Evolutionary conservation across 768 basidiomycete species (phyloP).

Genomic region (Pleurotus salmoneostramineus): DNA sequence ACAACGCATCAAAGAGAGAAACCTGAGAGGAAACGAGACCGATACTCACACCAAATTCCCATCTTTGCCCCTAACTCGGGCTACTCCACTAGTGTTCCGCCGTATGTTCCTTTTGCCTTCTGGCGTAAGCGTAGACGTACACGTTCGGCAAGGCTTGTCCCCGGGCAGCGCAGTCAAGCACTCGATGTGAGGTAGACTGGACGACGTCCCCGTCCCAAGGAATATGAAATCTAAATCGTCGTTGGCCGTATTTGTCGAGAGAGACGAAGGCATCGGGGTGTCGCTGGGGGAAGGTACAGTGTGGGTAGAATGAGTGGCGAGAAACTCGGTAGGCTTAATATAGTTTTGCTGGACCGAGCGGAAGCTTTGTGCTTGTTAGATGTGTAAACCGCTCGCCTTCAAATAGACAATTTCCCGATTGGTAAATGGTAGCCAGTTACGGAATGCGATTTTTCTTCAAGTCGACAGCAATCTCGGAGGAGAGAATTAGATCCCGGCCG

Average conservation of each 20-base stretch:
- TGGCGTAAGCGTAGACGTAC: constrained; percentile 60
- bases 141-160: constrained; percentile 51
- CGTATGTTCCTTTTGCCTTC: constrained; percentile 82
- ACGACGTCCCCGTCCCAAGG: constrained; percentile 81
- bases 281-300: no score
- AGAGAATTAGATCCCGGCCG: not conserved
- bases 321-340: not conserved
- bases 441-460: constrained; percentile 3
- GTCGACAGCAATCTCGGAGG: constrained; percentile 3
- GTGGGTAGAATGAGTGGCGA: no score
- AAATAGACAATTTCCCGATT: not conserved
- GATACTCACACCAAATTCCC: constrained; percentile 47
- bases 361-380: not conserved
- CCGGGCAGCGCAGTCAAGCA: constrained; percentile 72
- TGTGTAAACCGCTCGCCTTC: not conserved
- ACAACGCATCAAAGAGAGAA: not conserved
- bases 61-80: constrained; percentile 43
- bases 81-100: constrained; percentile 75
- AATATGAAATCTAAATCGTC: constrained; percentile 60
- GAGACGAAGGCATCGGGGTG: no score
- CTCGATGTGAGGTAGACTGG: constrained; percentile 60
- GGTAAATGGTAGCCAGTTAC: constrained; percentile 2
- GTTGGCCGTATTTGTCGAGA: no score
- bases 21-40: not conserved
- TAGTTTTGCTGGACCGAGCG: not conserved